Evolutionary conservation across 331 rosid species (phyloP), one percentile per base, ranked within the genome.

Genomic region (Acacia concinna): DNA sequence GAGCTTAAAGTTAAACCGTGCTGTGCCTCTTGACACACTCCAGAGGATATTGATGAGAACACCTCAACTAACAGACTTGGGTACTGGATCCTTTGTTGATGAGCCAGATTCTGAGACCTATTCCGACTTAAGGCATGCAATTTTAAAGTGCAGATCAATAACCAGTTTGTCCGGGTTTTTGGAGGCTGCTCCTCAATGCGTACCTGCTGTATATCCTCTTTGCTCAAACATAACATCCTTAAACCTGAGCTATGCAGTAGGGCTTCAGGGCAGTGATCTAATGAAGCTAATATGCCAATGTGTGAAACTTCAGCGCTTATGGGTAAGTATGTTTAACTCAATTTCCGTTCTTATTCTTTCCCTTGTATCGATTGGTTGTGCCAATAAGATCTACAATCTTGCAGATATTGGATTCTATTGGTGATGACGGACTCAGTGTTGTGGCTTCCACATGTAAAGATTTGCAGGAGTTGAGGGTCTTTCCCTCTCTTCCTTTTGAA

Each of bases 241-340:
- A 84, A 96, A 96, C 89, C 85, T 96, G 49, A 96, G 99, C 81
- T 95, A 95, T 76, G 94, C 98, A 18, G 86, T 97, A 8, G 97
- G 94, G 84, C 84, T 95, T 80, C 88, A 74, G 11, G 85, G 98
- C 28, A 62, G 41, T 32, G 93, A 88, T 63, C 89, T 96, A 35
- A 68, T 87, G 23, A 83, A 90, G 78, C 79, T 96, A 17, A 73
- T 93, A 76, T 60, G 81, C n/a, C 81, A 67, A 23, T 96, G 99
- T 44, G 81, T 25, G 65, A 93, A 87, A 54, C 94, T 96, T 79
- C 92, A 89, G 78, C 93, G 94, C 56, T 75, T 96, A 82, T 93
- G 98, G 99, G 99, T 96, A 91, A 83, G 51, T 23, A 80, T 18
- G 4, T 52, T 15, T 2, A n/a, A 8, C 28, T 68, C 66, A 3